A percentile compares a stretch with the other conserved stretches of the same genome.
Conservation (phyloP, 2,329 filamentous ascomycete genomes). For the Huntiella decipiens region DNA sequence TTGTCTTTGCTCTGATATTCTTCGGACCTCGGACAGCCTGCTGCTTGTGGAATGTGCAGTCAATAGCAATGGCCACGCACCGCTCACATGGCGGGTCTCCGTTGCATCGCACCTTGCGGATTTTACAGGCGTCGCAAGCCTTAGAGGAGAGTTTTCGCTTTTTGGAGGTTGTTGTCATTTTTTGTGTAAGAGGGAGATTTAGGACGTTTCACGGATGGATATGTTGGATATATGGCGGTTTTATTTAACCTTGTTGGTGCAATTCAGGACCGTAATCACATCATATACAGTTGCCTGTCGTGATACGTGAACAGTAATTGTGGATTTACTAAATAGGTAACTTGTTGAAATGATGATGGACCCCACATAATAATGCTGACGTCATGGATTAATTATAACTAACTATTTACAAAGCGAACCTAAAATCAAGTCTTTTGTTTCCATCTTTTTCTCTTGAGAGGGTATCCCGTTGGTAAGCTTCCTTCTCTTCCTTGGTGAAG, state of each 20-base stretch:
- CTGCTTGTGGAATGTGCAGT: conserved; percentile 30
- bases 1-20: conserved; percentile 25
- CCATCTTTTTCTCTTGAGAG: conserved; percentile 12
- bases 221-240: not conserved
- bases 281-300: too few species aligned
- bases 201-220: not conserved
- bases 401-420: conserved; percentile 12
- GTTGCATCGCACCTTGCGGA: conserved; percentile 32
- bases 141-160: conserved; percentile 9
- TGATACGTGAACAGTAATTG: too few species aligned
- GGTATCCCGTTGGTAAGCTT: conserved; percentile 10
- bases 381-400: too few species aligned
- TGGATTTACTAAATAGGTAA: too few species aligned
- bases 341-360: too few species aligned
- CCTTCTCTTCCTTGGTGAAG: conserved; percentile 9
- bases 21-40: conserved; percentile 27
- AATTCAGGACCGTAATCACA: too few species aligned
- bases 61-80: conserved; percentile 25
- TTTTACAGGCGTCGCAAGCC: conserved; percentile 33
- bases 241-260: too few species aligned
- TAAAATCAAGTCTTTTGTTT: conserved; percentile 13
- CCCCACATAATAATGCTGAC: too few species aligned
- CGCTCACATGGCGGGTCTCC: conserved; percentile 27
- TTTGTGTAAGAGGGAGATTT: not conserved
- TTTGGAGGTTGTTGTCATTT: not conserved